Evolutionary conservation across 805 yeast genomes (phyloP).

Genomic region (Metschnikowia cubensis): DNA sequence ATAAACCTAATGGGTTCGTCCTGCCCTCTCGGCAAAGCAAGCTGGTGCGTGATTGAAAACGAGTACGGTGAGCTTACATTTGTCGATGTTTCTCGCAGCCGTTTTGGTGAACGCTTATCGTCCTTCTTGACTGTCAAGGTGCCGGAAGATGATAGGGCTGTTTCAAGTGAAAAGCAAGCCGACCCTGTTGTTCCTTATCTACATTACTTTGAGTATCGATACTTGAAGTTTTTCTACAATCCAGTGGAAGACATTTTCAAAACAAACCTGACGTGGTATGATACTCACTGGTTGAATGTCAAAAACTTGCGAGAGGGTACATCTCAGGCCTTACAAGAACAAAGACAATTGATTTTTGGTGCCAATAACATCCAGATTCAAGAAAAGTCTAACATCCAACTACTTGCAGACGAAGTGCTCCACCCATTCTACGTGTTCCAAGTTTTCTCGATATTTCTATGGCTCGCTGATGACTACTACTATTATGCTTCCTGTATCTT

Average conservation of each 20-base stretch:
- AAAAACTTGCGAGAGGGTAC: constrained; percentile 62
- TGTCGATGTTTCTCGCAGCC: constrained; percentile 49
- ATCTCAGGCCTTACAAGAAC: constrained; percentile 62
- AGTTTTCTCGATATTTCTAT: constrained; percentile 81
- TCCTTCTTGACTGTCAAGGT: constrained; percentile 46
- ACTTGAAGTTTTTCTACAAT: constrained; percentile 74
- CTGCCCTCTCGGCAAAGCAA: constrained; percentile 73
- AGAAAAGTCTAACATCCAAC: constrained; percentile 60
- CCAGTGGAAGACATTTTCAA: constrained; percentile 85
- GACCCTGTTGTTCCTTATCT: constrained; percentile 71
- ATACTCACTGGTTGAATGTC: constrained; percentile 66
- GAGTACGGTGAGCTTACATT: constrained; percentile 83
- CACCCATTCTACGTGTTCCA: constrained; percentile 97
- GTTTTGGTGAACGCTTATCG: constrained; percentile 71
- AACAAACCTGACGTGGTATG: constrained; percentile 85
- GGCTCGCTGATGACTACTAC: constrained; percentile 90
- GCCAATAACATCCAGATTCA: constrained; percentile 69
- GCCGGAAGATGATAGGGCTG: constrained; percentile 24
- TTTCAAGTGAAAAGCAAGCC: constrained; percentile 22
- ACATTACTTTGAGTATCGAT: constrained; percentile 74
- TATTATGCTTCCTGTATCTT: constrained; percentile 94
- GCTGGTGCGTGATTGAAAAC: constrained; percentile 91
- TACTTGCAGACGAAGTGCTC: constrained; percentile 79
- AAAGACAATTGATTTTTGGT: constrained; percentile 72
- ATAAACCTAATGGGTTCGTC: constrained; percentile 62